phyloP scores from a whole-genome alignment of 2,329 filamentous ascomycete species.

The Lasiodiplodia sp. region DNA sequence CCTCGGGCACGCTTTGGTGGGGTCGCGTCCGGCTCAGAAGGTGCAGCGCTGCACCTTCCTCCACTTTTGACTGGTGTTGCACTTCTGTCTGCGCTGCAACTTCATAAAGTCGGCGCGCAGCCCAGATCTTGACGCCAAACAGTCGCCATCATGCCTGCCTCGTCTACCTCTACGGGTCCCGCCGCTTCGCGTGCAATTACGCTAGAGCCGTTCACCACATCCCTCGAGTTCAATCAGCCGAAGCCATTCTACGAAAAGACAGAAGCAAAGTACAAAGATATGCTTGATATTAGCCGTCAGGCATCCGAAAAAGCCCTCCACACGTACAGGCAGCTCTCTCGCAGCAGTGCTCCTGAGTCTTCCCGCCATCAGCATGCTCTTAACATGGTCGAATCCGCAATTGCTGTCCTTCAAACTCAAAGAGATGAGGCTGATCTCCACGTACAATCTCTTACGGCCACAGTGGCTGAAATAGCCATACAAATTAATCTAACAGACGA shows the following conservation, averaged over 20 bases:
- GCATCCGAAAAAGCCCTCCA: neutral
- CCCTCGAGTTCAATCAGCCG: neutral
- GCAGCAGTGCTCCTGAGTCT: neutral
- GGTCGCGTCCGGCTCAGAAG: too few species aligned
- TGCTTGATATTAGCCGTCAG: neutral
- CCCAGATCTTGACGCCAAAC: too few species aligned
- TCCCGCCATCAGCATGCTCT: neutral
- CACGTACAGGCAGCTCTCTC: neutral
- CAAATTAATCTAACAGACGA: neutral
- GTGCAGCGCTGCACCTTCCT: too few species aligned
- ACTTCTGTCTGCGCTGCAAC: too few species aligned
- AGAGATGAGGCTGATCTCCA: neutral
- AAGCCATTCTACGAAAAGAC: neutral
- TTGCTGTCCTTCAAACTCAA: neutral
- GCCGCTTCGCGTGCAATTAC: neutral
- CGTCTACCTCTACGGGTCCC: too few species aligned
- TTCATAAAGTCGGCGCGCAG: too few species aligned
- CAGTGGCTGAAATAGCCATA: neutral
- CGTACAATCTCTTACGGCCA: neutral
- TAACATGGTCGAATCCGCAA: neutral
- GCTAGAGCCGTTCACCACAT: neutral
- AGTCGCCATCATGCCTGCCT: too few species aligned
- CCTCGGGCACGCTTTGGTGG: too few species aligned
- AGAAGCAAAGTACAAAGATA: neutral
- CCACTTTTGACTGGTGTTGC: too few species aligned